Evolutionary conservation across 2,329 filamentous ascomycete genomes (phyloP).

Genomic region (Penicillium sp.): DNA sequence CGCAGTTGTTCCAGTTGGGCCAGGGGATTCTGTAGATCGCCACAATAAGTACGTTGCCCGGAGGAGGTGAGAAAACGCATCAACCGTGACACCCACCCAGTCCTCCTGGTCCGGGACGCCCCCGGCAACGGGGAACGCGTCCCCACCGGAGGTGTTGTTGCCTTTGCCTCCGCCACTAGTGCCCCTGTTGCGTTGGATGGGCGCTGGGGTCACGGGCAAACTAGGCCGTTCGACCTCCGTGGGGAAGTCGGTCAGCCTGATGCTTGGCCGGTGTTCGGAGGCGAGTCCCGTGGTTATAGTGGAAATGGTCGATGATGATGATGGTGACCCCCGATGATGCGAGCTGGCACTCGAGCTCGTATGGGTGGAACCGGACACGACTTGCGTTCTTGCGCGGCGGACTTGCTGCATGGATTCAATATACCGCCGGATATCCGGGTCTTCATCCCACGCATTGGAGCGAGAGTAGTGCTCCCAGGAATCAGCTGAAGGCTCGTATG

Average conservation of each 20-base stretch:
- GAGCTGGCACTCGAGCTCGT: constrained; percentile 9
- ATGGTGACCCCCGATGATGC: constrained; percentile 7
- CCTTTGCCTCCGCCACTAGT: constrained; percentile 51
- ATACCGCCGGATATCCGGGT: constrained; percentile 83
- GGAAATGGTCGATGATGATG: background rate
- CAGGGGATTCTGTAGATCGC: constrained; percentile 62
- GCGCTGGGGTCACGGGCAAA: constrained; percentile 84
- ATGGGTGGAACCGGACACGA: constrained; percentile 27
- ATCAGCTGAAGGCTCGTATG: constrained; percentile 38
- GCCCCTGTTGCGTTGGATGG: constrained; percentile 67
- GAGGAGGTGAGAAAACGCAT: constrained; percentile 46
- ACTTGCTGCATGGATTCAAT: constrained; percentile 72
- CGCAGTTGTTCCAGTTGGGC: constrained; percentile 68
- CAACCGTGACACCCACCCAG: constrained; percentile 76
- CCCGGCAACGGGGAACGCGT: constrained; percentile 67
- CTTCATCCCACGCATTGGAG: constrained; percentile 88
- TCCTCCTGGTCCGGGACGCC: constrained; percentile 84
- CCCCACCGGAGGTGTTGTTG: constrained; percentile 11
- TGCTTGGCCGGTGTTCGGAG: constrained; percentile 48
- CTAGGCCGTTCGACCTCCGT: constrained; percentile 78
- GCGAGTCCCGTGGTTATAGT: constrained; percentile 3
- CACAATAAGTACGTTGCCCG: constrained; percentile 46
- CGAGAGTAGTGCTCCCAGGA: constrained; percentile 72
- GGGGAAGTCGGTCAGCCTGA: constrained; percentile 83
- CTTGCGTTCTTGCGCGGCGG: constrained; percentile 50